A percentile compares a stretch with the other conserved stretches of the same genome.
Evolutionary conservation across 1,284 basidiomycete genomes (phyloP).

Genomic region (Trichosporon ovoides): DNA sequence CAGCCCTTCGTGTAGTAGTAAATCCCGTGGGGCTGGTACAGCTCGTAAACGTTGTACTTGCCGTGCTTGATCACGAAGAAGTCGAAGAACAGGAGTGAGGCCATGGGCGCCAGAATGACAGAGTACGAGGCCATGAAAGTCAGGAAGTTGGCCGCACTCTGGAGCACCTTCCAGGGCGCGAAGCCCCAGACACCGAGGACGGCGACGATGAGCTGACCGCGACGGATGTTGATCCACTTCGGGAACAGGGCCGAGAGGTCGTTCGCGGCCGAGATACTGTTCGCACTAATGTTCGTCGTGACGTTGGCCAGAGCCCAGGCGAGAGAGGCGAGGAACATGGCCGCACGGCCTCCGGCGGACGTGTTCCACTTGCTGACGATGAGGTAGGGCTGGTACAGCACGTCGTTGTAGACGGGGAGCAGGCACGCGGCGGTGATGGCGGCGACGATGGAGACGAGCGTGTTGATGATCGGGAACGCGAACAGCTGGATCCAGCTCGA

Average conservation of each 20-base stretch:
- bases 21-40: constrained; percentile 45
- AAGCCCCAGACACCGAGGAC: constrained; percentile 63
- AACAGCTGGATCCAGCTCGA: constrained; percentile 16
- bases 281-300: constrained; percentile 64
- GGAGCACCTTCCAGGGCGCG: constrained; percentile 43
- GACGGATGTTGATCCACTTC: constrained; percentile 65
- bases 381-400: constrained; percentile 34
- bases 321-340: constrained; percentile 69
- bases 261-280: constrained; percentile 70
- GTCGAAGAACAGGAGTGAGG: constrained; percentile 42
- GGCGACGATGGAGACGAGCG: constrained; percentile 45
- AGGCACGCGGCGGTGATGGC: constrained; percentile 17
- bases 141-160: constrained; percentile 39
- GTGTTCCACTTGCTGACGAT: constrained; percentile 24
- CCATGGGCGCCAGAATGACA: constrained; percentile 42
- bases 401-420: constrained; percentile 54
- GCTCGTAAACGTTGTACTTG: constrained; percentile 39
- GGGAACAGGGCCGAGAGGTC: constrained; percentile 60
- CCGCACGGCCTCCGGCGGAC: constrained; percentile 49
- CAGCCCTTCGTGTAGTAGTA: constrained; percentile 38
- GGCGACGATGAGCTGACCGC: constrained; percentile 69
- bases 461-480: constrained; percentile 17
- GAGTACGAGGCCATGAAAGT: constrained; percentile 46
- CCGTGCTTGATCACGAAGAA: constrained; percentile 38
- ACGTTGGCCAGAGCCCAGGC: constrained; percentile 63